These are phyloP conservation scores for Pseudopediastrum boryanum DNA, from an alignment of 139 green algal genomes.

Conservation along the genomic window DNA sequence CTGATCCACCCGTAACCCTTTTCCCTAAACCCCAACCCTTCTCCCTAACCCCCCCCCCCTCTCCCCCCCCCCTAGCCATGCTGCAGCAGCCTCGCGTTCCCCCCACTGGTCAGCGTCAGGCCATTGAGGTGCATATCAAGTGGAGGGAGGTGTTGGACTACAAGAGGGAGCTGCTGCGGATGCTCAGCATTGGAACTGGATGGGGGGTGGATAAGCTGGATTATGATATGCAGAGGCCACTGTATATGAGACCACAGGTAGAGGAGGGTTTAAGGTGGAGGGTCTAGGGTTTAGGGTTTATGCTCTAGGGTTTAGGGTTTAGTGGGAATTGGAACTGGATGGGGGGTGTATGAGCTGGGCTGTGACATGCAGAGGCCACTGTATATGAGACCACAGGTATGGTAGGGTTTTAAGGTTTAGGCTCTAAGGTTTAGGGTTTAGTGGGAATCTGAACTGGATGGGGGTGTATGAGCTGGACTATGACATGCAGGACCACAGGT, in stretches of 20 bases:
- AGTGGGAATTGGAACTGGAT: no score
- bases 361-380: constrained; percentile 47
- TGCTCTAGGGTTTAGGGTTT: no score
- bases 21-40: neutral
- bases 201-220: constrained; percentile 93
- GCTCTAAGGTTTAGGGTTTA: no score
- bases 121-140: constrained; percentile 96
- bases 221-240: constrained; percentile 88
- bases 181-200: constrained; percentile 85
- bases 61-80: constrained; percentile 79
- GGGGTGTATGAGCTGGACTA: no score
- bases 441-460: no score
- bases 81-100: constrained; percentile 97
- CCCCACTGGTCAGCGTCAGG: constrained; percentile 91
- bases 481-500: no score
- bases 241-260: constrained; percentile 92
- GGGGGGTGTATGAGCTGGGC: no score
- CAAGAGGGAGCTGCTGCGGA: constrained; percentile 87
- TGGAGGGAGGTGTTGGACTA: constrained; percentile 92
- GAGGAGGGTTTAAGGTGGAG: neutral
- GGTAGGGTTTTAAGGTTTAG: no score
- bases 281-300: no score
- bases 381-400: no score
- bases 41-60: neutral
- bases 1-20: neutral